These are phyloP conservation scores for Phytophthora vignae DNA, from an alignment of 352 stramenopile species.

Conservation along the genomic window DNA sequence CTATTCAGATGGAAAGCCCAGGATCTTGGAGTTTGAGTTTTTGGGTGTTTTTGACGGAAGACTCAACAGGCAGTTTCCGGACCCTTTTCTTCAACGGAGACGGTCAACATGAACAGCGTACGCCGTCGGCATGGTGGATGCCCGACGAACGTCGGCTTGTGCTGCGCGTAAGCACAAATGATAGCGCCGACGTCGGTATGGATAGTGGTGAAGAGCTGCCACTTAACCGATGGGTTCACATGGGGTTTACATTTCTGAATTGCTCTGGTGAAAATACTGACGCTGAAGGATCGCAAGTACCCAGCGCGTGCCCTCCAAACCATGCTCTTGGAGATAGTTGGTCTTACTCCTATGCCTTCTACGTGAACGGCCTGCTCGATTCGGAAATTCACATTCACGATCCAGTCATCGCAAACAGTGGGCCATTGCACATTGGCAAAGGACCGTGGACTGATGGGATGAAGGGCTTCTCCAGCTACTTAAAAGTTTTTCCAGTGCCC, in stretches of 20 bases:
- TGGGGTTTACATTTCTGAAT: conserved; percentile 80
- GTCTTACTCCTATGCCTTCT: conserved; percentile 60
- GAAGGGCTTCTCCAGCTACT: conserved; percentile 64
- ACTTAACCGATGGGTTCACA: conserved; percentile 66
- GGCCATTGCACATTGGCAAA: conserved; percentile 70
- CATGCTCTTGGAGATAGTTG: conserved; percentile 21
- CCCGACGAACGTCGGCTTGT: conserved; percentile 68
- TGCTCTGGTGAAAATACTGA: conserved; percentile 31
- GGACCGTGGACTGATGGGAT: conserved; percentile 77
- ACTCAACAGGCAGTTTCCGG: conserved; percentile 65
- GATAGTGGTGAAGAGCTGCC: conserved; percentile 57
- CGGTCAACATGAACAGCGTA: conserved; percentile 67
- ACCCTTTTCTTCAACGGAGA: conserved; percentile 88
- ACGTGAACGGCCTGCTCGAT: conserved; percentile 70
- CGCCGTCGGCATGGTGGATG: conserved; percentile 85
- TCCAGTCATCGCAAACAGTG: conserved; percentile 59
- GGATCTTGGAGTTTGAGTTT: conserved; percentile 76
- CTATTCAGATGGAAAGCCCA: conserved; percentile 38
- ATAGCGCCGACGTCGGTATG: conserved; percentile 63
- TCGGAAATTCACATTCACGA: conserved; percentile 54
- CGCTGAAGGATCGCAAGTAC: not conserved
- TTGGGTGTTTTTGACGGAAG: conserved; percentile 67
- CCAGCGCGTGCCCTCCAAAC: conserved; percentile 16
- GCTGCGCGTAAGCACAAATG: conserved; percentile 71
- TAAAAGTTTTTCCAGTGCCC: conserved; percentile 51